These are phyloP conservation scores for Scedosporium apiospermum DNA, from an alignment of 2,329 filamentous ascomycete genomes.

Conservation along the genomic window DNA sequence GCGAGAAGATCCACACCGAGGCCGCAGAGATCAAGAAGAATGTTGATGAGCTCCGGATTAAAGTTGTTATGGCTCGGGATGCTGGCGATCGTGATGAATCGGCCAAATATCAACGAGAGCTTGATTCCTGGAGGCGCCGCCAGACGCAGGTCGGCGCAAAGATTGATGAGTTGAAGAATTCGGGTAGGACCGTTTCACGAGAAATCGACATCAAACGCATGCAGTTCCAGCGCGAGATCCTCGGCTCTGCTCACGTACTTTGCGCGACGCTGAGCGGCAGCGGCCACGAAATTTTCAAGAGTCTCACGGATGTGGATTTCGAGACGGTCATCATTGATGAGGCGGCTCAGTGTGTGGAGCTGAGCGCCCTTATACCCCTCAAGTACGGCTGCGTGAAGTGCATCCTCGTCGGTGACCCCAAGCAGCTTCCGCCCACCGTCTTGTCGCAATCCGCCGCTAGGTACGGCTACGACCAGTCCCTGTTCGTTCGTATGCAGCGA, in stretches of 20 bases:
- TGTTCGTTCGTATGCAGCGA: slow-evolving; percentile 96
- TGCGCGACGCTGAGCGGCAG: slow-evolving; percentile 92
- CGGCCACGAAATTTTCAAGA: slow-evolving; percentile 96
- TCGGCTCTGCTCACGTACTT: slow-evolving; percentile 84
- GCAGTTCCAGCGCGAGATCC: slow-evolving; percentile 79
- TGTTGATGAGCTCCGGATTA: slow-evolving; percentile 60
- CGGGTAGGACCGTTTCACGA: slow-evolving; percentile 69
- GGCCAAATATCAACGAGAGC: slow-evolving; percentile 60
- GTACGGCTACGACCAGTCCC: slow-evolving; percentile 93
- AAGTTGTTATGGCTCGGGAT: slow-evolving; percentile 58
- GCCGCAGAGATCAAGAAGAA: slow-evolving; percentile 66
- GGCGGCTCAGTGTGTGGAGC: slow-evolving; percentile 93
- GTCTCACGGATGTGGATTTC: slow-evolving; percentile 86
- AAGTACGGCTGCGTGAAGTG: slow-evolving; percentile 98
- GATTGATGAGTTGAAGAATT: slow-evolving; percentile 82
- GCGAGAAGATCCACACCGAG: slow-evolving; percentile 53
- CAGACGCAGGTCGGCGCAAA: slow-evolving; percentile 65
- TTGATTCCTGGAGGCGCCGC: slow-evolving; percentile 67
- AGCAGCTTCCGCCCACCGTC: slow-evolving; percentile 92
- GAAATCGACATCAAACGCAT: slow-evolving; percentile 80
- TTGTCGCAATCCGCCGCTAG: slow-evolving; percentile 85
- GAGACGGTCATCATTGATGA: slow-evolving; percentile 98
- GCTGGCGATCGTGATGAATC: slow-evolving; percentile 36
- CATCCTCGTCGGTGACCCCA: slow-evolving; percentile 93
- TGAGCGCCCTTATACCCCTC: slow-evolving; percentile 89